phyloP scores from a whole-genome alignment of 805 yeast species.

The Limtongia smithiae region DNA sequence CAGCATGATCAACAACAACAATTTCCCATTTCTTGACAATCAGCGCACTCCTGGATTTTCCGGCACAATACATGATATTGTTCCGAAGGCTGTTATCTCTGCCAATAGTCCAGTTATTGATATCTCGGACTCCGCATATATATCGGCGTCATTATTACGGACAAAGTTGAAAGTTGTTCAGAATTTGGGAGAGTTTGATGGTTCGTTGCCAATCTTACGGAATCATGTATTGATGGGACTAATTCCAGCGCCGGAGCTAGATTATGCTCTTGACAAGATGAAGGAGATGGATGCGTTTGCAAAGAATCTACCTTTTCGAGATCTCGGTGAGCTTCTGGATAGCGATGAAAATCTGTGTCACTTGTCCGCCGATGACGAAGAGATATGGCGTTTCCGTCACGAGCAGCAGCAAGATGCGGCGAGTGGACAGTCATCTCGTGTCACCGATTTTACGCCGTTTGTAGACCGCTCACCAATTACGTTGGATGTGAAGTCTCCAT shows the following conservation, averaged over 20 bases:
- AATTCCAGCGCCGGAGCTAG: conserved; percentile 50
- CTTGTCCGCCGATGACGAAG: conserved; percentile 29
- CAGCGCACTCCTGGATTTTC: conserved; percentile 39
- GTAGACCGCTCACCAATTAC: conserved; percentile 49
- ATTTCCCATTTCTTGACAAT: conserved; percentile 53
- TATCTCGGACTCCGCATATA: conserved; percentile 39
- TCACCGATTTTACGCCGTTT: conserved; percentile 43
- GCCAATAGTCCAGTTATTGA: conserved; percentile 38
- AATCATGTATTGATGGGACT: conserved; percentile 44
- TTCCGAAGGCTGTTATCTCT: conserved; percentile 33
- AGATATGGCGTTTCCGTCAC: conserved; percentile 26
- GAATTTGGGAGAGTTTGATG: conserved; percentile 46
- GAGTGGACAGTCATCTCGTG: conserved; percentile 19
- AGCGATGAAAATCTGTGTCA: conserved; percentile 31
- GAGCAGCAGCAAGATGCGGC: conserved; percentile 4
- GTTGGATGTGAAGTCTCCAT: conserved; percentile 47
- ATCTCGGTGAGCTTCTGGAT: conserved; percentile 19
- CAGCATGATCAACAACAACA: conserved; percentile 45
- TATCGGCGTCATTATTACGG: conserved; percentile 37
- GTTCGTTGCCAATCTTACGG: conserved; percentile 49
- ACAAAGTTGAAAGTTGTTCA: conserved; percentile 42
- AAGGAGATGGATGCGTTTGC: conserved; percentile 26
- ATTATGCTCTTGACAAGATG: conserved; percentile 48
- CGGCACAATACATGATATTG: conserved; percentile 43
- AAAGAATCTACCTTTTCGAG: conserved; percentile 24